Base-by-base conservation (phyloP, 1,139 yeast species). In the Groenewaldozyma sp. region DNA sequence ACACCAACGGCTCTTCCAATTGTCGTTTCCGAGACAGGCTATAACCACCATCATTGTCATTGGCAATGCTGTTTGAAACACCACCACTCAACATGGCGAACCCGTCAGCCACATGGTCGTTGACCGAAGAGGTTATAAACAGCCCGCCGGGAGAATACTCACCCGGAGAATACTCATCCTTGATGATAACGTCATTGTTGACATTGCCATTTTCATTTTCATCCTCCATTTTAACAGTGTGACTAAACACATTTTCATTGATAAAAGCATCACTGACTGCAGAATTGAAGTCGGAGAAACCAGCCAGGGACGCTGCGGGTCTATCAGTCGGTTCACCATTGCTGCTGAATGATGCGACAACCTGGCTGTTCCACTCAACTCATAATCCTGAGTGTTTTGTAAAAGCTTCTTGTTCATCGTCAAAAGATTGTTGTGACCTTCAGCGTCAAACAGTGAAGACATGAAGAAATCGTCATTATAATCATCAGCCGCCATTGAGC, bases 281-380 rank as follows among this genome's bases (percentile, higher is more conserved):
- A n/a, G n/a, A n/a, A n/a, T n/a, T n/a, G n/a, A n/a, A n/a, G n/a
- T n/a, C n/a, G n/a, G n/a, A n/a, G n/a, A n/a, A n/a, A n/a, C 22
- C 33, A 16, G 33, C 33, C 33, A 29, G 33, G 18, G 68, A 63
- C 68, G 68, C 68, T 60, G 68, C 68, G 41, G 68, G 67, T 51
- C 68, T 38, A 44, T 43, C 6, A 21, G 18, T 39, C 38, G 47
- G 44, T 45, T 47, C 65, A 62, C 50, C 68, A 64, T 53, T 64
- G 47, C 68, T 62, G 68, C 68, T 54, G 68, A 63, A 62, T 64
- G 68, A 61, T 64, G 68, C 68, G 67, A 51, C 41, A 35, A 35
- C 24, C 38, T 35, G 38, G 41, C 36, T 24, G 32, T 24, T 22
- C 32, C 38, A 31, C 31, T 31, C 32, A 39, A 35, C 36, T n/a